Base-by-base conservation (phyloP, 352 stramenopile genomes). In the Globisporangium cederbergense region DNA sequence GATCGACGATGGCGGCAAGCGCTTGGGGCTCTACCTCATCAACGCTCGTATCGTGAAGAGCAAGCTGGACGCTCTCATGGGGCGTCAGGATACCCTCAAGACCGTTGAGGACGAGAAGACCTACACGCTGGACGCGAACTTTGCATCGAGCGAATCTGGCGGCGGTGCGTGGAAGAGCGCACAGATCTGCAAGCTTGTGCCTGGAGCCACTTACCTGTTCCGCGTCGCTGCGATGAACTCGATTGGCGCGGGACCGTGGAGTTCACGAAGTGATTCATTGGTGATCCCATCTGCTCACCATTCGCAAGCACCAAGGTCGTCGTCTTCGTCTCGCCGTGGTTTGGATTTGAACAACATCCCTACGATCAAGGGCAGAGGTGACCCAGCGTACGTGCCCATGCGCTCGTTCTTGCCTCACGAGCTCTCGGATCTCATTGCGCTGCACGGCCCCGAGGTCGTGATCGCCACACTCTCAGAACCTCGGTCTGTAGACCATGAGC, bases 201-300 rank as follows among this genome's bases (percentile, higher is more conserved):
- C 80, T 42, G 68, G 66, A 1, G 52, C 65, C 8, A 64, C 34
- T 2, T 88, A 90, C 55, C 71, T 71, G 4, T 73, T 95, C 58
- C 82, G 80, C 9, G 71, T 91, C 40, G 82, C 84, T 0, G 86
- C 82, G 3, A 79, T 87, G 49, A 93, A 93, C 64, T 55, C 53
- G n/a, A 65, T 92, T 34, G 81, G 84, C 28, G 62, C 68, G n/a
- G 73, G 82, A 2, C 14, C 62, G 9, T 92, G 83, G 78, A 93
- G 78, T 45, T 51, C 66, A 3, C 58, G 62, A 2, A 91, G 82
- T 34, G 63, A 66, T 20, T 65, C 74, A 8, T 59, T 81, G 20
- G 30, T 53, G 9, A 60, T 69, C 30, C 40, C 47, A 18, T 67
- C 52, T 42, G 55, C 25, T 45, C 56, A 9, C 11, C 49, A 36